Evolutionary conservation across 176 grass and related monocot species (phyloP), one percentile per base, ranked within the genome.

Genomic region (Aegilops bicornis): DNA sequence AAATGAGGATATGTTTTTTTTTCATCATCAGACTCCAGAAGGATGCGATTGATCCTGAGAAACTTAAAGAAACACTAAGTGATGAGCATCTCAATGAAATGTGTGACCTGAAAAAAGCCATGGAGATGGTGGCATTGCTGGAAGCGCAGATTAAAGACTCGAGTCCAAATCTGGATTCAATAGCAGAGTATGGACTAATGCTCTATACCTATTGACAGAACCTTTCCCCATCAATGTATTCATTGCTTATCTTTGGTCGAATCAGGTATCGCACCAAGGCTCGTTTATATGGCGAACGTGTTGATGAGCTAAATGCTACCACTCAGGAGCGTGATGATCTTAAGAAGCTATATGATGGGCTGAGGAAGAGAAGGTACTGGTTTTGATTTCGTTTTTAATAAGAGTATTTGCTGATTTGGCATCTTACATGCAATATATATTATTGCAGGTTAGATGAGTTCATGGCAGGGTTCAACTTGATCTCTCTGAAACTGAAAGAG

Each of bases 101-200:
- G 2, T 92, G 71, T 89, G 90, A 87, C 91, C 82, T 90, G 85
- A 96, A 91, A 94, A 94, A 86, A 86, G 89, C 97, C 83, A 85
- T 94, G 82, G 94, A 96, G 80, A 99, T 91, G 86, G 92, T 93
- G 63, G 83, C 89, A 8, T 90, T 99, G 89, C 84, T 99, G 30
- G 94, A 96, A 91, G 91, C 90, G 77, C 94, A 96, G 86, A 79
- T 99, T 70, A 99, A 99, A 87, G 97, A 99, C 27, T 88, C 85
- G 89, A 96, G 82, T 94, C 97, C 94, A 79, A 99, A 99, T 80
- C 83, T 99, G 66, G 97, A 99, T 96, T 96, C 97, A 59, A 96
- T 99, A 87, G 87, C 89, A 89, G 97, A 99, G 97, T 99, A 96
- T 64, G 77, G 73, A 80, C 76, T 84, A 33, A 39, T 80, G 35